These are phyloP conservation scores for Cryphonectria carpinicola DNA, from an alignment of 2,329 filamentous ascomycete genomes.

Conservation along the genomic window DNA sequence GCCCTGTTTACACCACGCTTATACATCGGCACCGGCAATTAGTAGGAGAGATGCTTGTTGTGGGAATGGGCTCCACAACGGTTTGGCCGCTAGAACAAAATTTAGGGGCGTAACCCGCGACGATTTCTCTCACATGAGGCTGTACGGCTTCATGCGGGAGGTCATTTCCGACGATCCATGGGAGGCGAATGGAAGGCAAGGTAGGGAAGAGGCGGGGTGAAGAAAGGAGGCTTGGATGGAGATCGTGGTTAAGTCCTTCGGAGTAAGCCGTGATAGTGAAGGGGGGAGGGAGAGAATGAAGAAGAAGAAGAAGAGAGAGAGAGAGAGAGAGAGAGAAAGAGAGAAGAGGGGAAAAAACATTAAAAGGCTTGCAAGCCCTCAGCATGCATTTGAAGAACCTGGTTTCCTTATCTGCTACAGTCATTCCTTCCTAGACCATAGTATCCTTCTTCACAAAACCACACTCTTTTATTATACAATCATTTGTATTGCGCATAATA, in stretches of 20 bases:
- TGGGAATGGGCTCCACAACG: not conserved
- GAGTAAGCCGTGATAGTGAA: no score
- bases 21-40: not conserved
- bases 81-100: not conserved
- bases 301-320: no score
- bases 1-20: not conserved
- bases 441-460: not conserved
- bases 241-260: not conserved
- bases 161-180: not conserved
- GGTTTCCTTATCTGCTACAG: not conserved
- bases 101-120: not conserved
- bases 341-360: not conserved
- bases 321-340: not conserved
- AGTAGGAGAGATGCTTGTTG: not conserved
- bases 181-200: not conserved
- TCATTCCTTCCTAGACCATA: not conserved
- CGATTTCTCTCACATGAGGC: not conserved
- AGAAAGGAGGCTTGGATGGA: not conserved
- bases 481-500: not conserved
- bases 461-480: not conserved
- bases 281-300: not conserved
- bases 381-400: not conserved
- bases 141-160: not conserved
- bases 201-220: not conserved
- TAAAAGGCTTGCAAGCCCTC: not conserved